Conservation (phyloP, 164 flowering plant genomes). For the Malania oleifera region DNA sequence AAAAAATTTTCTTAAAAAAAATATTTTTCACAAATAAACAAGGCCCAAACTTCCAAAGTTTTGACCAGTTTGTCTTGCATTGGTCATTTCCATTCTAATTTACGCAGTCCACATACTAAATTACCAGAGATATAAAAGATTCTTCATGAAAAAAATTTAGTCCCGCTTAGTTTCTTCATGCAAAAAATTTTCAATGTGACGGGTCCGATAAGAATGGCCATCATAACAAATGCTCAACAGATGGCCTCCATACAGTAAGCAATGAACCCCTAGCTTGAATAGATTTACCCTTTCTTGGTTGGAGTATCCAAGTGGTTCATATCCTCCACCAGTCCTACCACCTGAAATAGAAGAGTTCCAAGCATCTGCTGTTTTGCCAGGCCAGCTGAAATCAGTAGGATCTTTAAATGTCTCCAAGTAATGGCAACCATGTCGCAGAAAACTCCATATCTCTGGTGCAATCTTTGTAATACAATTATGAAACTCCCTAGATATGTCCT, state of each 20-base stretch:
- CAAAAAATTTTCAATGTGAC: conserved; percentile 14
- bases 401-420: conserved; percentile 28
- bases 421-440: conserved; percentile 22
- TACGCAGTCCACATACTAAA: no score
- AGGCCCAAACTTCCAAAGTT: no score
- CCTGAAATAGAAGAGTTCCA: conserved; percentile 1
- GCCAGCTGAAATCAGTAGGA: conserved; percentile 48
- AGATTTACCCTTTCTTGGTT: conserved; percentile 16
- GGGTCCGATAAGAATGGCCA: conserved; percentile 15
- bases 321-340: conserved; percentile 4
- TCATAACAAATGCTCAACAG: conserved; percentile 48
- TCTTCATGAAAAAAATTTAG: no score
- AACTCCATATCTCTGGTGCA: conserved; percentile 35
- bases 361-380: neutral
- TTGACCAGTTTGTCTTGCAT: no score
- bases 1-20: no score
- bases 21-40: no score
- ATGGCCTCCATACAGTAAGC: conserved; percentile 46
- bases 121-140: no score
- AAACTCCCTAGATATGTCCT: conserved; percentile 27
- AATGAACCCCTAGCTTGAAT: conserved; percentile 41
- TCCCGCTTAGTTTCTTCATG: no score
- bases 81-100: no score
- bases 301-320: conserved; percentile 9
- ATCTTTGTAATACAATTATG: conserved; percentile 27